phyloP scores from a whole-genome alignment of 192 early-diverging fungal species.

The Spinellus fusiger region DNA sequence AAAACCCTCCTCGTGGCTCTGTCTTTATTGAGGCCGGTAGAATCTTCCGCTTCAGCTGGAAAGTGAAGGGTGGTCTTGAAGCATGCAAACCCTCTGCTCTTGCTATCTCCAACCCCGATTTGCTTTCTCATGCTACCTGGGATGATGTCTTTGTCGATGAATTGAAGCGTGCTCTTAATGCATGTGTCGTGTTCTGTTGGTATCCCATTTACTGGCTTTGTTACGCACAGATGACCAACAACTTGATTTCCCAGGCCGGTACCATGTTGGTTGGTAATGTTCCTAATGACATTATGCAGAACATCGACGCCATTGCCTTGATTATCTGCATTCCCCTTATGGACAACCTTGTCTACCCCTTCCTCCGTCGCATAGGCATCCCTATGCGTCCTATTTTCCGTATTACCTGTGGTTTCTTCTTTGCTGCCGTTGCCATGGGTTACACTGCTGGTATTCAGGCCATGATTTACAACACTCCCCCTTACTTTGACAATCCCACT shows the following conservation, averaged over 20 bases:
- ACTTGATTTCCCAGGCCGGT: constrained; percentile 58
- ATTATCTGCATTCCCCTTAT: constrained; percentile 72
- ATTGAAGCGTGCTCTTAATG: constrained; percentile 51
- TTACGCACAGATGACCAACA: constrained; percentile 60
- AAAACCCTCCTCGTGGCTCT: constrained; percentile 54
- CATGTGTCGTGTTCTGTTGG: constrained; percentile 64
- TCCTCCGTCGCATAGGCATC: constrained; percentile 42
- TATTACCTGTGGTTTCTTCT: constrained; percentile 64
- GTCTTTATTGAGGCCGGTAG: constrained; percentile 44
- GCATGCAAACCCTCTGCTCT: constrained; percentile 58
- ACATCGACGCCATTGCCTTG: constrained; percentile 61
- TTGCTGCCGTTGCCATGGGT: constrained; percentile 52
- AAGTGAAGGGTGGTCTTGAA: constrained; percentile 41
- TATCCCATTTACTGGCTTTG: constrained; percentile 76
- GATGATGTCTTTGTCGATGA: constrained; percentile 71
- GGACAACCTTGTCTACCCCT: constrained; percentile 60
- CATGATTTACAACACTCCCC: constrained; percentile 52
- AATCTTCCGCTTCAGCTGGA: constrained; percentile 11
- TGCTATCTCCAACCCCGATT: constrained; percentile 18
- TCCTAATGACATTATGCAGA: constrained; percentile 65
- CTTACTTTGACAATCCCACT: constrained; percentile 47
- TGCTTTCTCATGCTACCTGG: constrained; percentile 43
- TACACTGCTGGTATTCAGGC: constrained; percentile 60
- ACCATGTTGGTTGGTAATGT: constrained; percentile 53
- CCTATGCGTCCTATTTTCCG: constrained; percentile 55